Conservation (phyloP, 169 alveolate species). For the Theileria parva region DNA sequence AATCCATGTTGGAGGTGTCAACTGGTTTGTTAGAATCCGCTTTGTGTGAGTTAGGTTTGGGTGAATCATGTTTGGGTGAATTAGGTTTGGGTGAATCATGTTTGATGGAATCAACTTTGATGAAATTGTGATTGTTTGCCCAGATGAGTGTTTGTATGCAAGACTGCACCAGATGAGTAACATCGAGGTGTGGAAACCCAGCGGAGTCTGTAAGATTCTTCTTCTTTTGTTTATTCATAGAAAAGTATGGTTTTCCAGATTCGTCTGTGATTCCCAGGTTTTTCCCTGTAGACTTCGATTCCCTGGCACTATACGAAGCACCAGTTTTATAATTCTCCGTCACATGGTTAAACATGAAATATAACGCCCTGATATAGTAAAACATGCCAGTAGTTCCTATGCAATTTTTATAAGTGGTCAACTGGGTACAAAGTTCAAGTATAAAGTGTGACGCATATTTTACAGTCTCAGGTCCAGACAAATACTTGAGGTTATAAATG, state of each 20-base stretch:
- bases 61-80: no score
- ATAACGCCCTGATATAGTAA: conserved; percentile 42
- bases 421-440: conserved; percentile 35
- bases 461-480: conserved; percentile 21
- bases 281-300: not conserved
- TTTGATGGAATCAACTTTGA: no score
- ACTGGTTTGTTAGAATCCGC: no score
- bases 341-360: conserved; percentile 38
- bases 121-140: conserved; percentile 11
- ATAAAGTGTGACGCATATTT: conserved; percentile 55
- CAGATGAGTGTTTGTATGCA: conserved; percentile 53
- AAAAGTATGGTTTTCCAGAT: not conserved
- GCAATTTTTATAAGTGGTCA: conserved; percentile 23
- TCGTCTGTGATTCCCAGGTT: not conserved
- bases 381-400: conserved; percentile 45
- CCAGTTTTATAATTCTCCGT: conserved; percentile 22
- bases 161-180: conserved; percentile 43
- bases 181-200: conserved; percentile 21
- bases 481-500: conserved; percentile 33
- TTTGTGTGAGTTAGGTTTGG: no score
- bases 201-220: conserved; percentile 1
- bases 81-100: no score
- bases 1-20: no score
- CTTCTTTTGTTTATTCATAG: conserved; percentile 20
- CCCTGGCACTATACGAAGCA: conserved; percentile 1